Evolutionary conservation across 2,329 filamentous ascomycete genomes (phyloP).

Genomic region (Ophiostoma sp.): DNA sequence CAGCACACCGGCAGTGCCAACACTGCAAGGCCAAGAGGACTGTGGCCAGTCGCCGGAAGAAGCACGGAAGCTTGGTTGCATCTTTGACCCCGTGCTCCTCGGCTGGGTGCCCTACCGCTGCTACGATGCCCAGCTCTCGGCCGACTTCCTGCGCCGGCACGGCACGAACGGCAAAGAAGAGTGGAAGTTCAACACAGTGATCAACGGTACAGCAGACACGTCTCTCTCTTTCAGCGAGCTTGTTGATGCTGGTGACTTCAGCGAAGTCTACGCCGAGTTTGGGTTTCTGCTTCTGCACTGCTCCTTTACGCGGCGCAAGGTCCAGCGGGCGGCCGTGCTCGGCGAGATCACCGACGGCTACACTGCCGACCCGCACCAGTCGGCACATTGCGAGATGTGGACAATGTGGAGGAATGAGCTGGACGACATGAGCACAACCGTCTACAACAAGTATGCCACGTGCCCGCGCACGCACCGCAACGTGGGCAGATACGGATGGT

Average conservation of each 20-base stretch:
- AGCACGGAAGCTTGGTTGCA: slow-evolving; percentile 11
- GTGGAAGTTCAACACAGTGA: neutral
- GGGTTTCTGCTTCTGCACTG: slow-evolving; percentile 20
- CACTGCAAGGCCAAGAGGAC: neutral
- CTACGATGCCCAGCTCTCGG: slow-evolving; percentile 17
- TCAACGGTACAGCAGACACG: neutral
- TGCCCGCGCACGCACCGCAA: slow-evolving; percentile 15
- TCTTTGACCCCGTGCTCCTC: slow-evolving; percentile 21
- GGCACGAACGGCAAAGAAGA: slow-evolving; percentile 13
- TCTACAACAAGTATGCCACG: slow-evolving; percentile 21
- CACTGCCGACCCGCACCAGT: slow-evolving; percentile 20
- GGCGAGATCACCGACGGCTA: slow-evolving; percentile 21
- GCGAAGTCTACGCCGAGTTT: slow-evolving; percentile 14
- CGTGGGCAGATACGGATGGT: slow-evolving; percentile 21
- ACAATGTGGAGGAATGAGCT: slow-evolving; percentile 9
- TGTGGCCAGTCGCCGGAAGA: slow-evolving; percentile 18
- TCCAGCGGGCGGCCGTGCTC: slow-evolving; percentile 15
- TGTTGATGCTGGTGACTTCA: slow-evolving; percentile 17
- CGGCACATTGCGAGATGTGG: slow-evolving; percentile 22
- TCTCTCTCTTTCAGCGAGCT: slow-evolving; percentile 1
- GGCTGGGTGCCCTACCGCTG: slow-evolving; percentile 21
- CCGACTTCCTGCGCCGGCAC: slow-evolving; percentile 5
- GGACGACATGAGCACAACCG: slow-evolving; percentile 10
- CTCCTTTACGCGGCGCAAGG: slow-evolving; percentile 19
- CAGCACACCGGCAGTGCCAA: neutral